phyloP scores from a whole-genome alignment of 495 filamentous ascomycete genomes.

The Aspergillus egyptiacus region DNA sequence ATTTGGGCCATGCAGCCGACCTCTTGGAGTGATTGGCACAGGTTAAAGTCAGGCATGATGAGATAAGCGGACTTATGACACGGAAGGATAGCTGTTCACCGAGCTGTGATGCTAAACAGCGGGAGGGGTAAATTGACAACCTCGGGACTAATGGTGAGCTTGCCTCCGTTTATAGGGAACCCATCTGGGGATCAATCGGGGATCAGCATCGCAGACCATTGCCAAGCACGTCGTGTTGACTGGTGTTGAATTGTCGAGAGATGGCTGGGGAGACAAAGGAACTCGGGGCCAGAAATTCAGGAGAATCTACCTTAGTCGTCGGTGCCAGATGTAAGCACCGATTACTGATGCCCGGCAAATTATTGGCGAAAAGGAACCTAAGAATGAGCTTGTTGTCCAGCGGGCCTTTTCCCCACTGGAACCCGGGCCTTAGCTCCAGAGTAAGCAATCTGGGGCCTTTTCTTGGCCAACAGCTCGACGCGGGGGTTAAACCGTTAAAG shows the following conservation, averaged over 20 bases:
- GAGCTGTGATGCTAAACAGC: too few relatives aligned
- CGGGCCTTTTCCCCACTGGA: background rate
- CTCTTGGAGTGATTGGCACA: too few relatives aligned
- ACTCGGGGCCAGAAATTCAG: background rate
- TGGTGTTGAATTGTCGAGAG: background rate
- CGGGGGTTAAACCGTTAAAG: constrained; percentile 2
- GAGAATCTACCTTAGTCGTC: background rate
- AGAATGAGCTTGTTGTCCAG: background rate
- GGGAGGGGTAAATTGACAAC: too few relatives aligned
- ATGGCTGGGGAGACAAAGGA: background rate
- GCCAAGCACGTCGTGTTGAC: background rate
- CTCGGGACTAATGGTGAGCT: too few relatives aligned
- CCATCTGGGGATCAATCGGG: too few relatives aligned
- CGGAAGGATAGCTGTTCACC: too few relatives aligned
- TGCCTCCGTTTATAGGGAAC: too few relatives aligned
- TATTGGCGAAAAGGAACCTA: too few relatives aligned
- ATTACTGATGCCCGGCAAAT: background rate
- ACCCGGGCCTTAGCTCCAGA: background rate
- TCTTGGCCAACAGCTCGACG: constrained; percentile 2
- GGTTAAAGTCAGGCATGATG: too few relatives aligned
- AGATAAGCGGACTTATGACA: too few relatives aligned
- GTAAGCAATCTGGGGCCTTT: constrained; percentile 3
- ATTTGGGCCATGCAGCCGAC: too few relatives aligned
- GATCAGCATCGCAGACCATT: too few relatives aligned
- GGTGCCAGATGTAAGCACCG: background rate